Evolutionary conservation across 805 yeast genomes (phyloP).

Genomic region (Candida sphagnicola): DNA sequence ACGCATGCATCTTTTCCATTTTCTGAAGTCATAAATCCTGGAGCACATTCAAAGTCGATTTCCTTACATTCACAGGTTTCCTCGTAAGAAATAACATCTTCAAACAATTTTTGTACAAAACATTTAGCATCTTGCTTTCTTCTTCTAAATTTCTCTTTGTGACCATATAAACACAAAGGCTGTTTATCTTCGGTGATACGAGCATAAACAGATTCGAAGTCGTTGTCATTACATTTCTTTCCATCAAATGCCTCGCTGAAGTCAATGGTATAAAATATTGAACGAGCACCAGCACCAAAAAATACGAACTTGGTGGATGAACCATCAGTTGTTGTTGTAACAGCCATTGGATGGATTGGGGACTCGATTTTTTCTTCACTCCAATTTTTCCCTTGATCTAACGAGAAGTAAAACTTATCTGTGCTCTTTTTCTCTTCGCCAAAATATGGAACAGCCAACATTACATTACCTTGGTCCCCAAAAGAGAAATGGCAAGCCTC

Average conservation of each 20-base stretch:
- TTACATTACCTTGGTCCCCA: slow-evolving; percentile 77
- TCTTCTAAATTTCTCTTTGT: slow-evolving; percentile 56
- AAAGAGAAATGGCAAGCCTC: slow-evolving; percentile 52
- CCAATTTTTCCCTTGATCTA: slow-evolving; percentile 77
- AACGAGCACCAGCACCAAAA: slow-evolving; percentile 32
- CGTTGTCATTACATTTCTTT: slow-evolving; percentile 40
- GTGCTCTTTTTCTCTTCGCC: slow-evolving; percentile 24
- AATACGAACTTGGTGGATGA: slow-evolving; percentile 57
- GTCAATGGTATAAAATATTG: slow-evolving; percentile 41
- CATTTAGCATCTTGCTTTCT: slow-evolving; percentile 66
- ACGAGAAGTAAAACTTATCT: slow-evolving; percentile 45
- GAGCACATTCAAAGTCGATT: slow-evolving; percentile 69
- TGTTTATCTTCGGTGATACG: slow-evolving; percentile 31
- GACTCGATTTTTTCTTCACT: slow-evolving; percentile 42
- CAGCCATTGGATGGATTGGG: slow-evolving; percentile 34
- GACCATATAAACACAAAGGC: slow-evolving; percentile 65
- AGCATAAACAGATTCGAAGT: slow-evolving; percentile 65
- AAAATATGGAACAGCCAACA: slow-evolving; percentile 51
- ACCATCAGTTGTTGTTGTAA: slow-evolving; percentile 67
- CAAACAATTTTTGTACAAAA: slow-evolving; percentile 46
- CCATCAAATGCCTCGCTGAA: slow-evolving; percentile 56
- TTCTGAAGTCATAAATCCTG: slow-evolving; percentile 34
- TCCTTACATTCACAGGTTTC: slow-evolving; percentile 62
- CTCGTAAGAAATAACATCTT: slow-evolving; percentile 44
- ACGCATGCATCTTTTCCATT: slow-evolving; percentile 44